Conservation (phyloP, 352 stramenopile species). For the Phytophthora litchii region DNA sequence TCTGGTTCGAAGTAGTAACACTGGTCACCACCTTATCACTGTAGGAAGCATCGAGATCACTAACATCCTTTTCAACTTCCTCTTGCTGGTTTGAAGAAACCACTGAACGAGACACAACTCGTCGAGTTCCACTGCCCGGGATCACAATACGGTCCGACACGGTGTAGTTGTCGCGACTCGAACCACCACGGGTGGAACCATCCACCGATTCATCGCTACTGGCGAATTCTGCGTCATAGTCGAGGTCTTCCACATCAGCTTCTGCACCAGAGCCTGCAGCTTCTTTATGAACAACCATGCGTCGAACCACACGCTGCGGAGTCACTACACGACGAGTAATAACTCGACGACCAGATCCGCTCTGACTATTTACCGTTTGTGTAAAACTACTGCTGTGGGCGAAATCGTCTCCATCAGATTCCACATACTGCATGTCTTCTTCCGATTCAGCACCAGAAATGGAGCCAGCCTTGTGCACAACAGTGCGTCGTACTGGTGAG, state of each 20-base stretch:
- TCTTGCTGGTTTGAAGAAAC: conserved; percentile 3
- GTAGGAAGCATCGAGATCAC: not conserved
- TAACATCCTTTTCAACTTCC: not conserved
- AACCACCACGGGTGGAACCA: conserved; percentile 17
- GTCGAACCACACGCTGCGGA: conserved; percentile 30
- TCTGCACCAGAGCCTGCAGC: conserved; percentile 4
- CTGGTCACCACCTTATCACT: conserved; percentile 2
- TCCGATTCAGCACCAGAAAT: conserved; percentile 27
- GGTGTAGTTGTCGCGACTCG: conserved; percentile 9
- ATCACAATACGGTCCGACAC: conserved; percentile 16
- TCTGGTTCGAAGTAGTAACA: conserved; percentile 2
- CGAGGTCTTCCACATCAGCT: conserved; percentile 16
- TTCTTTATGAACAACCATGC: conserved; percentile 26
- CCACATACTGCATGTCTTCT: conserved; percentile 20
- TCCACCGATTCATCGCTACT: conserved; percentile 28
- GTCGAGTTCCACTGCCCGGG: conserved; percentile 7
- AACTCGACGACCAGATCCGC: conserved; percentile 13
- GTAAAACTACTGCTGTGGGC: conserved; percentile 7
- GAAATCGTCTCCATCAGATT: conserved; percentile 3
- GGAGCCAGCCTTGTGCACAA: conserved; percentile 22
- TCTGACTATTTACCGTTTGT: conserved; percentile 14
- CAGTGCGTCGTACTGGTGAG: conserved; percentile 16
- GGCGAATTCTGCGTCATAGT: conserved; percentile 21
- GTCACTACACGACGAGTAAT: conserved; percentile 38
- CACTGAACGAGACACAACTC: conserved; percentile 14